Conservation (phyloP, 1,284 basidiomycete species). For the Ceratobasidium sp. region DNA sequence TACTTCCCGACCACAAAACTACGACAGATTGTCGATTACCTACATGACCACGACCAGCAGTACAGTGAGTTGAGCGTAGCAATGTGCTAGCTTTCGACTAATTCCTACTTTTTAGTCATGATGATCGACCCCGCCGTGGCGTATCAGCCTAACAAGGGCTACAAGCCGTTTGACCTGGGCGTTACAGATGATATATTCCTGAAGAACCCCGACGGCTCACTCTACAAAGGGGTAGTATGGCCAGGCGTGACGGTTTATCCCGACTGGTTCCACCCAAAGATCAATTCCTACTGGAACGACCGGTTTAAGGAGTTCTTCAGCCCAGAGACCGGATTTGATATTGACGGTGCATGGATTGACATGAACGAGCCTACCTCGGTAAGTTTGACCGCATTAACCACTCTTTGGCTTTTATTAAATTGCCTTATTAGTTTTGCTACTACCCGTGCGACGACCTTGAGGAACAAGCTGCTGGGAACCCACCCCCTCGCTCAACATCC, state of each 20-base stretch:
- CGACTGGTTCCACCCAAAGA: constrained; percentile 76
- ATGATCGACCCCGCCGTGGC: constrained; percentile 83
- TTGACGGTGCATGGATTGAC: constrained; percentile 79
- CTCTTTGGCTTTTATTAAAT: constrained; percentile 3
- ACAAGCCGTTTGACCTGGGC: constrained; percentile 71
- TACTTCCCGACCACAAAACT: constrained; percentile 75
- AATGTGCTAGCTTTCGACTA: too few relatives aligned
- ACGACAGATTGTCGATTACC: constrained; percentile 72
- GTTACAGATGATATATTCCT: constrained; percentile 70
- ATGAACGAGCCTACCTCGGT: constrained; percentile 75
- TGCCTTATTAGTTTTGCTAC: constrained; percentile 17
- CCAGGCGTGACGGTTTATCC: constrained; percentile 75
- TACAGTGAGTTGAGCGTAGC: constrained; percentile 65
- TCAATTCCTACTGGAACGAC: constrained; percentile 69
- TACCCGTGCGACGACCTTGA: constrained; percentile 52
- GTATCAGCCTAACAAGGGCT: constrained; percentile 64
- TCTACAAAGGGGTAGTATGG: constrained; percentile 76
- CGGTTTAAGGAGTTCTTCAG: constrained; percentile 74
- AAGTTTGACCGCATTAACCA: constrained; percentile 30
- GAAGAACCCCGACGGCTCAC: constrained; percentile 72
- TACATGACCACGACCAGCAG: constrained; percentile 71
- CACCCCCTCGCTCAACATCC: constrained; percentile 12
- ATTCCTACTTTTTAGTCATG: constrained; percentile 62
- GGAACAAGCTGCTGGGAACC: constrained; percentile 45
- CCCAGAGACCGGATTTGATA: constrained; percentile 58